phyloP scores from a whole-genome alignment of 2,329 filamentous ascomycete species.

The Capronia americana region DNA sequence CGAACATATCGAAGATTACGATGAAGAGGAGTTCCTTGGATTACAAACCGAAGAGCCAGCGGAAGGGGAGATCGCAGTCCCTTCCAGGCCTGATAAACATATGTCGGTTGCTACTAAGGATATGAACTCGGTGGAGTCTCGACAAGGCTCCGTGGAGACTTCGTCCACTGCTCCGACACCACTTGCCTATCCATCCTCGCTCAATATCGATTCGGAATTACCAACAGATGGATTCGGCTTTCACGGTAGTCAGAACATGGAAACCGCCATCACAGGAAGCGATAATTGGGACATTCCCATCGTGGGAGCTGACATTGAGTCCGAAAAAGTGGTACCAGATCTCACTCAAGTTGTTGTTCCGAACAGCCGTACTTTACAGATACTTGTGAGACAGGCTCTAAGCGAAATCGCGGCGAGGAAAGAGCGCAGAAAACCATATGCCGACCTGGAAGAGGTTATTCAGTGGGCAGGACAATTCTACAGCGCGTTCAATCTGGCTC shows the following conservation, averaged over 20 bases:
- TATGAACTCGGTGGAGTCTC: background rate
- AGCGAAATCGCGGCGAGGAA: conserved; percentile 21
- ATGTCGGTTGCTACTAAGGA: background rate
- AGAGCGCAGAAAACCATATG: background rate
- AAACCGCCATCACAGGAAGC: background rate
- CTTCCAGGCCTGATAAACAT: background rate
- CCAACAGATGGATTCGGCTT: background rate
- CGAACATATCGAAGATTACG: background rate
- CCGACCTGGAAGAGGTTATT: conserved; percentile 27
- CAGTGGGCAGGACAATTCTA: conserved; percentile 25
- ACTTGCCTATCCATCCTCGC: background rate
- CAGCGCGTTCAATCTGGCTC: conserved; percentile 18
- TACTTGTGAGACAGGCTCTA: conserved; percentile 35
- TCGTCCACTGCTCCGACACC: background rate
- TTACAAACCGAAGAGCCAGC: background rate
- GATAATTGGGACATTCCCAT: conserved; percentile 12
- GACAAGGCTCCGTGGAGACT: background rate
- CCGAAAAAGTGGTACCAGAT: background rate
- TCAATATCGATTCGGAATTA: background rate
- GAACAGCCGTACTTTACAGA: conserved; percentile 35
- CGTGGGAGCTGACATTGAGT: background rate
- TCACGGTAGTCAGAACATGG: background rate
- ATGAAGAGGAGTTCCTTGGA: background rate
- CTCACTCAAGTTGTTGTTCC: conserved; percentile 32
- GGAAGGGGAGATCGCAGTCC: background rate